Evolutionary conservation across 192 early-diverging fungal species (phyloP).

Genomic region (Chytriomyces hyalinus): DNA sequence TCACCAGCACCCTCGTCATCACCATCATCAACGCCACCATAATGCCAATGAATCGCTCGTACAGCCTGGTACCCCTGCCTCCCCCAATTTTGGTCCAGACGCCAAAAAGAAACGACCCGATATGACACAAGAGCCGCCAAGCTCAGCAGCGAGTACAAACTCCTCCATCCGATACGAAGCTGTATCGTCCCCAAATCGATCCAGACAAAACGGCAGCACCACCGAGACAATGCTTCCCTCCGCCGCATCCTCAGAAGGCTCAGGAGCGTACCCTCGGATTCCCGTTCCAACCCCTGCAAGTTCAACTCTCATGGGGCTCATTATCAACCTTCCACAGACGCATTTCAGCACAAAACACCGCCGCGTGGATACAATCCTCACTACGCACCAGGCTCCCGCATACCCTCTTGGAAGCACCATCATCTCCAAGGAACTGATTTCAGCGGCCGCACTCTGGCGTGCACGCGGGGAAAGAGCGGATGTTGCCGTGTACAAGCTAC

Average conservation of each 20-base stretch:
- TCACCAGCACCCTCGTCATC: no score
- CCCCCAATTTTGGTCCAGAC: constrained; percentile 23
- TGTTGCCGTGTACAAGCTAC: background rate
- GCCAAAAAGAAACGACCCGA: constrained; percentile 5
- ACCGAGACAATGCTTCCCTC: no score
- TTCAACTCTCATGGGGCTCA: constrained; percentile 14
- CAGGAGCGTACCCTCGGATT: background rate
- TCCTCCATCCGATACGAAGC: no score
- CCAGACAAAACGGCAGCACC: no score
- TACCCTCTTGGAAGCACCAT: background rate
- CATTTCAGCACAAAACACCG: background rate
- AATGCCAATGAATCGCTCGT: background rate
- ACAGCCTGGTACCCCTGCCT: background rate
- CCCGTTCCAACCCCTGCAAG: background rate
- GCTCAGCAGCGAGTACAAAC: background rate
- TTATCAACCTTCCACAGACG: background rate
- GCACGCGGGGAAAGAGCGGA: background rate
- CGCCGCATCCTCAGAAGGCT: no score
- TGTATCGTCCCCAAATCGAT: no score
- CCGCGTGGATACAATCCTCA: no score
- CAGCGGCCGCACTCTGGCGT: constrained; percentile 9
- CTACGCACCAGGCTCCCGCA: background rate
- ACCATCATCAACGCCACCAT: background rate
- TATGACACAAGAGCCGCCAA: background rate
- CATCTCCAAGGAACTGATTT: background rate